Evolutionary conservation across 208 protist genomes (phyloP), one percentile per base, ranked within the genome.

Genomic region (Porcisia hertigi): DNA sequence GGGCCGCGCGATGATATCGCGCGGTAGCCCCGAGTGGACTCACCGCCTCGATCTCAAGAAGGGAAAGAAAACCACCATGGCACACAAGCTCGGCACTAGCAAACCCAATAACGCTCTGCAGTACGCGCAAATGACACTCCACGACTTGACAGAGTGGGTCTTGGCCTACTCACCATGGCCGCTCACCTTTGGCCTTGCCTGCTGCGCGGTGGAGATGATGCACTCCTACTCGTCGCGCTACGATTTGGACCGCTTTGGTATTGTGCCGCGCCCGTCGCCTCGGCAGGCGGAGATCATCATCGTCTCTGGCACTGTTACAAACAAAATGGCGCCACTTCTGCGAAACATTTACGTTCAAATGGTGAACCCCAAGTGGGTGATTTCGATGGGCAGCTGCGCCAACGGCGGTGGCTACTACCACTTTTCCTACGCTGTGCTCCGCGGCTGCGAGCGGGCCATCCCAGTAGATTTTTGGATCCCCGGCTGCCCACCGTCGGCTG

Each of bases 351-450:
- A 99, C 82, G 96, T 98, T 70, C 97, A 99, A 84, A 99, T 99
- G 97, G 93, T 98, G 71, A 98, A 98, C 78, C 97, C 97, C 62
- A 96, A 96, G 85, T 98, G 92, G 91, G 92, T 98, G 39, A 94
- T 97, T 55, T 97, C 88, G 45, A 98, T 98, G 97, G 98, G 98
- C 45, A 98, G 90, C 81, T 99, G 98, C 83, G 98, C 98, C 36
- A 99, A 99, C 88, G 98, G 98, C 75, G 98, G 98, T 73, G 98
- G 98, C 23, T 99, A 99, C 90, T 99, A 99, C 84, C 98, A 99
- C 90, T 99, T 99, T 88, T 98, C 95, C 8, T 99, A 99, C 86
- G 75, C 98, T 39, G 97, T 99, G 55, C 94, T 99, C 18, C 92
- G 98, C 65, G 98, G 98, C 53, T 99, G 98, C 83, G 98, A 99